Conservation (phyloP, 768 basidiomycete species). For the Lentinula raphanica region DNA sequence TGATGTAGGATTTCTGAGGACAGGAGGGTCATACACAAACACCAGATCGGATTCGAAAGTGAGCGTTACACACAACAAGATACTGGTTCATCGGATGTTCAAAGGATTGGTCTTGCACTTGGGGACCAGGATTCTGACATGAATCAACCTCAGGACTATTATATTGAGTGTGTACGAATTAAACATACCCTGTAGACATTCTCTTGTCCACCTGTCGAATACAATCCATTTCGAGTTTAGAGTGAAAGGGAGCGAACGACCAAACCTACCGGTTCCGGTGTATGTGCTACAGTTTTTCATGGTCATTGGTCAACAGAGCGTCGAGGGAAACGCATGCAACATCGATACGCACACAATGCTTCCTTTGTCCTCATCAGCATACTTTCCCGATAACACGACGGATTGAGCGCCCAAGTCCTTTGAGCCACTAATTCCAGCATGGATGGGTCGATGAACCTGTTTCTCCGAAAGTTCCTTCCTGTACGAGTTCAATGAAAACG, state of each 20-base stretch:
- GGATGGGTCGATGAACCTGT: slow-evolving; percentile 22
- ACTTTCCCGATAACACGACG: slow-evolving; percentile 33
- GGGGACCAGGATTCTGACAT: slow-evolving; percentile 16
- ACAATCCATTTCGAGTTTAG: neutral
- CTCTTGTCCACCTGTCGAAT: slow-evolving; percentile 15
- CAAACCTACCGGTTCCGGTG: slow-evolving; percentile 32
- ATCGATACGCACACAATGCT: slow-evolving; percentile 27
- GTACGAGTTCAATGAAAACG: neutral
- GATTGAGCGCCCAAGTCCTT: slow-evolving; percentile 31
- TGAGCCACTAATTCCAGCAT: slow-evolving; percentile 33
- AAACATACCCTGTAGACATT: slow-evolving; percentile 15
- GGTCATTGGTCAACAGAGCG: neutral
- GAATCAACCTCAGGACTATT: neutral
- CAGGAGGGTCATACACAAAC: neutral
- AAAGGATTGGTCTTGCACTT: slow-evolving; percentile 30
- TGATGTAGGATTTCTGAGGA: slow-evolving; percentile 26
- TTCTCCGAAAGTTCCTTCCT: slow-evolving; percentile 22
- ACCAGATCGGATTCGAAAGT: neutral
- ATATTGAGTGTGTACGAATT: neutral
- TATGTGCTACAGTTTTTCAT: slow-evolving; percentile 24
- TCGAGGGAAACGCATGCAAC: neutral
- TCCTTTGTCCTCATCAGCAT: slow-evolving; percentile 39
- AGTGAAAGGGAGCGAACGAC: neutral
- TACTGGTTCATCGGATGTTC: slow-evolving; percentile 28
- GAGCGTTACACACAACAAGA: slow-evolving; percentile 19